A percentile compares a stretch with the other conserved stretches of the same genome.
Evolutionary conservation across 371 early-diverging fungal species (phyloP).

Genomic region (Coemansia sp.): DNA sequence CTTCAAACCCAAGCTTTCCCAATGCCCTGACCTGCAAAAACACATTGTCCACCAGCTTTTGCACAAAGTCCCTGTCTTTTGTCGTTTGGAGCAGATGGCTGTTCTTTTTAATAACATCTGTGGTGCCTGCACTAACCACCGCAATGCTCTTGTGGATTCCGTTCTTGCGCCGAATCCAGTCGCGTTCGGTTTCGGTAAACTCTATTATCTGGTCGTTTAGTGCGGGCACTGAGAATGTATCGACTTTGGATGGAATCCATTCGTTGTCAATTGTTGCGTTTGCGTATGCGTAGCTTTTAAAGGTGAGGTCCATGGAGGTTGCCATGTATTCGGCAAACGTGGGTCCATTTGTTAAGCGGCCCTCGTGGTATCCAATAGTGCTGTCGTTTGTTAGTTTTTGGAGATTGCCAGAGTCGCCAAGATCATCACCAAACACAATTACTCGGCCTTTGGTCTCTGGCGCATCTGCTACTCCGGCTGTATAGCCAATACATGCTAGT

Average conservation of each 20-base stretch:
- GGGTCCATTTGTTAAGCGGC: conserved; percentile 25
- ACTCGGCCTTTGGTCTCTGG: conserved; percentile 4
- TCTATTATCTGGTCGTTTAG: conserved; percentile 15
- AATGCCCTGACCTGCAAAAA: conserved; percentile 9
- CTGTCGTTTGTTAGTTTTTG: conserved; percentile 16
- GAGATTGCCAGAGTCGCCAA: conserved; percentile 25
- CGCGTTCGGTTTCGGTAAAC: conserved; percentile 17
- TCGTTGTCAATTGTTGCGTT: conserved; percentile 4
- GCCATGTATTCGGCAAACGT: conserved; percentile 32
- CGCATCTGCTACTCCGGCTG: neutral
- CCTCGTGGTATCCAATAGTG: conserved; percentile 17
- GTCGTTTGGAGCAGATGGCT: neutral
- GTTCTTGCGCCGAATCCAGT: conserved; percentile 27
- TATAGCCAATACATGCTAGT: neutral
- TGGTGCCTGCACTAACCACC: conserved; percentile 15
- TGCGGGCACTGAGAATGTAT: neutral
- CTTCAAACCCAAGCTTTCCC: conserved; percentile 17
- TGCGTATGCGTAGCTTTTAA: conserved; percentile 17
- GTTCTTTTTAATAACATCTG: conserved; percentile 3
- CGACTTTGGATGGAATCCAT: neutral
- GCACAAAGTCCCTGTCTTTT: neutral
- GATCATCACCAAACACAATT: conserved; percentile 18
- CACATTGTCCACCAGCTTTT: conserved; percentile 5
- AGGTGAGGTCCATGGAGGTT: conserved; percentile 1
- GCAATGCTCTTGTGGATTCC: conserved; percentile 14